phyloP scores from a whole-genome alignment of 2,329 filamentous ascomycete species.

The Alternaria incomplexa region DNA sequence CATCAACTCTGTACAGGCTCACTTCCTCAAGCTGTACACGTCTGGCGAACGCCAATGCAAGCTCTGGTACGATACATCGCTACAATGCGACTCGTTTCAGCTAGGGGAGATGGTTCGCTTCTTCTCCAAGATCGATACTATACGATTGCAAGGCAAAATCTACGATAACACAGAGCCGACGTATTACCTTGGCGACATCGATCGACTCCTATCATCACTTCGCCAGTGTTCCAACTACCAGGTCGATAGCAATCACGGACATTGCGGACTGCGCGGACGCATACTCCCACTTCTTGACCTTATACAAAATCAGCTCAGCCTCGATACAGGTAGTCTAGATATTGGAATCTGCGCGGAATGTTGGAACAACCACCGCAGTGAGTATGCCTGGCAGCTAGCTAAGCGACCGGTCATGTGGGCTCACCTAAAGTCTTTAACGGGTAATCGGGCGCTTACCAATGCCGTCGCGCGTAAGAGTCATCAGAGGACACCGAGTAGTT shows the following conservation, averaged over 20 bases:
- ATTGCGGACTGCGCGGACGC: constrained; percentile 72
- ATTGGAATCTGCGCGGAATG: constrained; percentile 55
- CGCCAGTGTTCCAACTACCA: constrained; percentile 75
- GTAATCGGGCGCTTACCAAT: constrained; percentile 22
- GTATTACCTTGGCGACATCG: constrained; percentile 66
- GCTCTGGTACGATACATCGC: constrained; percentile 74
- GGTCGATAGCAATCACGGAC: constrained; percentile 73
- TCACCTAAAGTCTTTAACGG: constrained; percentile 26
- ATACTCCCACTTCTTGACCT: constrained; percentile 71
- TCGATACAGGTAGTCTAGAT: constrained; percentile 42
- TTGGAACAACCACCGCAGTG: constrained; percentile 48
- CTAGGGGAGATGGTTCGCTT: constrained; percentile 79
- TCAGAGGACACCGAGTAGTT: constrained; percentile 33
- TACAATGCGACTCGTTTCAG: constrained; percentile 78
- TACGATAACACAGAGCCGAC: constrained; percentile 49
- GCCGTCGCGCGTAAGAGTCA: constrained; percentile 25
- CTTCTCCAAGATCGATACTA: constrained; percentile 65
- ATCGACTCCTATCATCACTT: constrained; percentile 65
- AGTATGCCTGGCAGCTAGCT: constrained; percentile 53
- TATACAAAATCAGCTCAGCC: constrained; percentile 56
- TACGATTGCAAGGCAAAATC: constrained; percentile 60
- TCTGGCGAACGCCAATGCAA: constrained; percentile 73
- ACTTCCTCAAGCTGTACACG: constrained; percentile 72
- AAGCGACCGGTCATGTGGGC: constrained; percentile 56
- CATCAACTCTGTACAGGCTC: constrained; percentile 70